Base-by-base conservation (phyloP, 2,329 filamentous ascomycete species). In the Trichoderma brevicompactum region DNA sequence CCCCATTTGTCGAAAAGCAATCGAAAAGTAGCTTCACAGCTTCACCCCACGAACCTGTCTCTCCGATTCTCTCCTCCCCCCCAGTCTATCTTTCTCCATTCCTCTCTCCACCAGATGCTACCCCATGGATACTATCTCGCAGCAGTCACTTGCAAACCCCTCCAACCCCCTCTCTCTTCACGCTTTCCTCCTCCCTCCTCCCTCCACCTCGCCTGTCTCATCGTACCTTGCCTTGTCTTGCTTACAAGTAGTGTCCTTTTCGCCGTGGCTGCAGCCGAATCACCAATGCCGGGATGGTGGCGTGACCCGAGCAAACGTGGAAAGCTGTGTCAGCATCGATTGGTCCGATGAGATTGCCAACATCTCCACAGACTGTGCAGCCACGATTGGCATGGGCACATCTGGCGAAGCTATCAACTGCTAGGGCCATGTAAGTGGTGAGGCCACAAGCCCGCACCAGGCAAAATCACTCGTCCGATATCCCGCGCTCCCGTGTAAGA, bases 241-340 rank as follows among this genome's bases (percentile, higher is more conserved):
- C 43, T 40, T 23, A 10, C 36, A n/a, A n/a, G 1, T 19, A n/a
- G 1, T 19, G 8, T 9, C n/a, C 12, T 12, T 55, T 40, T 53
- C 40, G 34, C 48, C 59, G 48, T 41, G 15, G 32, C 40, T 63
- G 49, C 49, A 63, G 23, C 59, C 32, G 59, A 63, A 54, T 46
- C 49, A 23, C 17, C 59, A 63, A 15, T 63, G 59, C 59, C 49
- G 59, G 59, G 59, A 53, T 44, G 59, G 59, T 63, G 59, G 59
- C 59, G 59, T 63, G 59, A 63, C 59, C 38, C 59, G 15, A 41
- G 43, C 40, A 23, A 61, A 53, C 48, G 48, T 53, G 49, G 40
- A 54, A 63, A 54, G 38, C 32, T 12, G 41, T 38, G 38, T 40
- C 40, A 9, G 13, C 49, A 46, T 63, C 49, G 59, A 63, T 54